Conservation (phyloP, 2,329 filamentous ascomycete species). For the Nigrospora osmanthi region DNA sequence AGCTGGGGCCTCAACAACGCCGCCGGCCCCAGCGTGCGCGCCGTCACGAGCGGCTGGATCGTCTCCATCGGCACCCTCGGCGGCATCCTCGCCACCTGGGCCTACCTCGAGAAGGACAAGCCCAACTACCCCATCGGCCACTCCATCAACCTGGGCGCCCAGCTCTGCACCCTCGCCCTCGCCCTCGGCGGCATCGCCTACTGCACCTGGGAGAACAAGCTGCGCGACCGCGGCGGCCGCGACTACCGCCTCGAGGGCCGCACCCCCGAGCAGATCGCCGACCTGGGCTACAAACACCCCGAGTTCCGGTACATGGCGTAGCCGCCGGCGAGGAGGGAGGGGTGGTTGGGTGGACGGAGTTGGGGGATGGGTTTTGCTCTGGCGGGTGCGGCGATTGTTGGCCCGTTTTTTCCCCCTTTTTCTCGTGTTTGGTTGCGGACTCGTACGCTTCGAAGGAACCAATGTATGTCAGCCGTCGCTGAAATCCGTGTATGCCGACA, state of each 20-base stretch:
- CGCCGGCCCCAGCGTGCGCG: conserved; percentile 45
- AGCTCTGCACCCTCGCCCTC: conserved; percentile 35
- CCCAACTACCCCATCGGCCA: conserved; percentile 41
- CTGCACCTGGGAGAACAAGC: conserved; percentile 44
- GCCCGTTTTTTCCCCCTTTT: background rate
- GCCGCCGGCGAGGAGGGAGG: background rate
- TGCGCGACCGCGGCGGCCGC: conserved; percentile 37
- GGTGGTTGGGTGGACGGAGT: no score
- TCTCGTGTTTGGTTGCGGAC: background rate
- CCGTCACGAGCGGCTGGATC: conserved; percentile 47
- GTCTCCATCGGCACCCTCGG: conserved; percentile 47
- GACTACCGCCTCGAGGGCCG: conserved; percentile 40
- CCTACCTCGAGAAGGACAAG: conserved; percentile 37
- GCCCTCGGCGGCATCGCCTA: conserved; percentile 41
- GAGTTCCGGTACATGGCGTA: conserved; percentile 47
- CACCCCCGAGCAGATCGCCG: conserved; percentile 33
- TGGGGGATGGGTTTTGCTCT: no score
- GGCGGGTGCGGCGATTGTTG: no score
- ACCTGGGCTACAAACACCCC: conserved; percentile 46
- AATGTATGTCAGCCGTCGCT: no score
- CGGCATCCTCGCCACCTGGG: conserved; percentile 49
- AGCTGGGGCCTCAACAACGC: conserved; percentile 54
- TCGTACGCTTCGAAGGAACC: background rate
- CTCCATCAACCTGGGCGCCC: conserved; percentile 48
- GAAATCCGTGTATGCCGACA: no score